Base-by-base conservation (phyloP, 1,284 basidiomycete species). In the Heterobasidion occidentale region DNA sequence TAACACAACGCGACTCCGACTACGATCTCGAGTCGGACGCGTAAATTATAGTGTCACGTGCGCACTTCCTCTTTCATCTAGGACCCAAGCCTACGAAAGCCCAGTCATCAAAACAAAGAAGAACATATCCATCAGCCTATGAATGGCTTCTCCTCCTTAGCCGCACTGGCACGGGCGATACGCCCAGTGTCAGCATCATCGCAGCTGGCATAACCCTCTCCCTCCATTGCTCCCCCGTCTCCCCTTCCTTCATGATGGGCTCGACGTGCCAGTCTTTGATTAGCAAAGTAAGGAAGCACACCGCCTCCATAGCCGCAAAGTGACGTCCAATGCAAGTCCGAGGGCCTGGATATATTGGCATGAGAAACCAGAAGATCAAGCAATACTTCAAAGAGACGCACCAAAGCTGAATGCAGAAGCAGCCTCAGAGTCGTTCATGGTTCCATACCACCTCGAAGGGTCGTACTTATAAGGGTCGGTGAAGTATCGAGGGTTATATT, bases 311-410 rank as follows among this genome's bases (percentile, higher is more conserved):
- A 2, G 72, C 72, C 3, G 80, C 77, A 57, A 84, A 84, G 61
- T 76, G 79, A 12, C 78, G 70, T 8, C 82, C 83, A 27, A 83
- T 65, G 59, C 83, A 84, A 2, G 75, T 72, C 3, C 82, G 74
- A 9, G 78, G 74, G 46, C 77, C 80, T 75, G 38, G 15, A 17
- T n/a, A 54, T 11, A 34, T 36, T 35, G 20, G 53, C 12, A 48
- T 47, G 20, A 9, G 4, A 34, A 12, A 1, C 19, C 6, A 42
- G 36, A 45, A 3, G 44, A 14, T 27, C 9, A 33, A 27, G 19
- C 11, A 27, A 14, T 15, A 35, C 11, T 36, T 54, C 52, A 44
- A 12, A 38, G 38, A 27, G 45, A 62, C 70, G 53, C 51, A 73
- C 78, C 78, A 36, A 78, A 62, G 61, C 78, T 75, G 63, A 80